phyloP scores from a whole-genome alignment of 345 rosid species.

The Bruguiera sexangula region DNA sequence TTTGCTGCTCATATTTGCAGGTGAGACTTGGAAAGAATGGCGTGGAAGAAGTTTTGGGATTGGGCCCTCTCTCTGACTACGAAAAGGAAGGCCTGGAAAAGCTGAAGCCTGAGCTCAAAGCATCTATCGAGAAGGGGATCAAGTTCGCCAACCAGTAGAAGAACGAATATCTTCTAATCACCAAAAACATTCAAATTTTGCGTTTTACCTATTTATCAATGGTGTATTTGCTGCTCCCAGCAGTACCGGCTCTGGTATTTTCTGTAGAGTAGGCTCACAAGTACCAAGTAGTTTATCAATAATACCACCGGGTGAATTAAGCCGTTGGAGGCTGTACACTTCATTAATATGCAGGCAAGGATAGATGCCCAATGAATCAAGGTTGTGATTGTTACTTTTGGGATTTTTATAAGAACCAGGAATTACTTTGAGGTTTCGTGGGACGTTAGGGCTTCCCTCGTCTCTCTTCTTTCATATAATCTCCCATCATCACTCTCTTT shows the following conservation, averaged over 20 bases:
- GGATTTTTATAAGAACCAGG: too few relatives aligned
- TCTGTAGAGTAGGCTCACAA: constrained; percentile 18
- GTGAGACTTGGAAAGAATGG: constrained; percentile 80
- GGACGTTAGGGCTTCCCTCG: too few relatives aligned
- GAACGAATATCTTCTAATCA: background rate
- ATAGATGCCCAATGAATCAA: too few relatives aligned
- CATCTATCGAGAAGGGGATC: constrained; percentile 77
- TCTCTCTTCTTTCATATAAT: too few relatives aligned
- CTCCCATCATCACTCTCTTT: too few relatives aligned
- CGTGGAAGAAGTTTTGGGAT: constrained; percentile 64
- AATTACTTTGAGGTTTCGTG: too few relatives aligned
- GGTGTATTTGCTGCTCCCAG: constrained; percentile 25
- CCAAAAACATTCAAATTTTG: constrained; percentile 13
- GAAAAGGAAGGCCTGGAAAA: constrained; percentile 65
- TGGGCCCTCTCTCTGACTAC: constrained; percentile 71
- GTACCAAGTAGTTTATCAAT: constrained; percentile 13
- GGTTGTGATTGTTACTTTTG: too few relatives aligned
- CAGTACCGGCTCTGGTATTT: constrained; percentile 24
- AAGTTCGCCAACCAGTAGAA: constrained; percentile 49
- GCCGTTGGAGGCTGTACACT: too few relatives aligned
- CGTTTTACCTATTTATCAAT: constrained; percentile 10
- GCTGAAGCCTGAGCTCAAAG: constrained; percentile 61
- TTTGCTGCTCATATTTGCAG: constrained; percentile 28
- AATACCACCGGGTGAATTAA: constrained; percentile 3
- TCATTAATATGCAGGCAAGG: too few relatives aligned